Evolutionary conservation across 1,284 basidiomycete genomes (phyloP), one percentile per base, ranked within the genome.

Genomic region (Trichosporon coremiiforme): DNA sequence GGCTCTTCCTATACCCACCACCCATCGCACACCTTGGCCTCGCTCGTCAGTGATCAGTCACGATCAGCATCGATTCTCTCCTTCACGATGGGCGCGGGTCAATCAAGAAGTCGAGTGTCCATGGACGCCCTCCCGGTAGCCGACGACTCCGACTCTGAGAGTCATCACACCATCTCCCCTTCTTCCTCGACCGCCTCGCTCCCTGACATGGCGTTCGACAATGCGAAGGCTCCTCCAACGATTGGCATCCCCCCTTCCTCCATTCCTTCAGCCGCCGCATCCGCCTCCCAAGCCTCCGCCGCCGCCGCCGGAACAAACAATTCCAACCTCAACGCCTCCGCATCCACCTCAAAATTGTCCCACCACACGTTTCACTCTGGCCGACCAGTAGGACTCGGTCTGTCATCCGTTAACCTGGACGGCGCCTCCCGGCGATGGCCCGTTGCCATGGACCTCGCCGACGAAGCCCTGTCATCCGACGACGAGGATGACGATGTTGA

Each of bases 121-220:
- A 71, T 73, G 70, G 72, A 73, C 36, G 72, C 72, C 29, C 64
- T 71, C 20, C 72, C 68, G 4, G 67, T 45, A n/a, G 69, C 68
- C 20, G 68, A 64, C 50, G 65, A 66, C 36, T 29, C n/a, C 10
- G 45, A 69, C n/a, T 41, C 65, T 35, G 20, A 22, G 12, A 47
- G 50, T 20, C 66, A 67, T 25, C 35, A 67, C 66, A 69, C 69
- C 8, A 64, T 68, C 20, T 64, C 72, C 4, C 70, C 70, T 9
- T 64, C 72, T 9, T 73, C 72, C 4, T 68, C 66, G 12, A 68
- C 66, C 20, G 68, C 68, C 2, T 73, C 72, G 25, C 65, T 73
- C 20, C 70, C 72, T 12, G 36, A 33, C 33, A 68, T 73, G 69
- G 25, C 29, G 53, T 57, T 41, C 13, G 71, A 68, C 57, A 65